Evolutionary conservation across 2,329 filamentous ascomycete species (phyloP), one percentile per base, ranked within the genome.

Genomic region (Trichophyton equinum): DNA sequence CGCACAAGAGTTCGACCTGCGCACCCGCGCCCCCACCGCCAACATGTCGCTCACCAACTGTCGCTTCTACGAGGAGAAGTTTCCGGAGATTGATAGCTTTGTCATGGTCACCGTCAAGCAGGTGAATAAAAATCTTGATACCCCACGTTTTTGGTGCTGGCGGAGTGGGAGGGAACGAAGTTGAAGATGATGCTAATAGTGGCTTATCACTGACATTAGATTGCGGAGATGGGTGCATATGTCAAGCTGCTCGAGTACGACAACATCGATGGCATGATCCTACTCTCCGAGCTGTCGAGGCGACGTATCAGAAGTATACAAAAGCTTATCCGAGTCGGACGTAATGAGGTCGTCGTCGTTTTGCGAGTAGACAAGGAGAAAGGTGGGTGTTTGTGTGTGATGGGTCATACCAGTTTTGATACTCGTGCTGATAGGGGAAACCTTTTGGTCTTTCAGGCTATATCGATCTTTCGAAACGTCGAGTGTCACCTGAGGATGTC

Each of bases 101-200:
- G 95, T 99, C 74, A 99, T 99, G 94, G 94, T 99, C 75, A 99
- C 97, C 78, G 94, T 97, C 71, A 95, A 96, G 84, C 91, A 96
- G 86, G 88, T 91, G 74, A 49, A 71, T 55, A n/a, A n/a, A 7
- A 38, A 3, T 11, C 11, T 2, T 36, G 33, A 36, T 25, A 18
- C 13, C 13, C 40, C 18, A 25, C 13, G 13, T 27, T 25, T 18
- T 13, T 20, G 6, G 13, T 33, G 25, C 5, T 6, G 15, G n/a
- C 9, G 22, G 11, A 22, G 53, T 15, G 36, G 27, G 30, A 13
- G 11, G 33, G 9, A 13, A 13, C 3, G 33, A 4, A 11, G 9
- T 38, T 38, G 33, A 13, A 13, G 33, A 38, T 9, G 20, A 56
- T 15, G 27, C 27, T 56, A 38, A 36, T 15, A 38, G 18, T 27